Percentiles rank a stretch among this genome's conserved stretches.
Evolutionary conservation across 306 rosid species (phyloP).

Genomic region (Psophocarpus tetragonolobus): DNA sequence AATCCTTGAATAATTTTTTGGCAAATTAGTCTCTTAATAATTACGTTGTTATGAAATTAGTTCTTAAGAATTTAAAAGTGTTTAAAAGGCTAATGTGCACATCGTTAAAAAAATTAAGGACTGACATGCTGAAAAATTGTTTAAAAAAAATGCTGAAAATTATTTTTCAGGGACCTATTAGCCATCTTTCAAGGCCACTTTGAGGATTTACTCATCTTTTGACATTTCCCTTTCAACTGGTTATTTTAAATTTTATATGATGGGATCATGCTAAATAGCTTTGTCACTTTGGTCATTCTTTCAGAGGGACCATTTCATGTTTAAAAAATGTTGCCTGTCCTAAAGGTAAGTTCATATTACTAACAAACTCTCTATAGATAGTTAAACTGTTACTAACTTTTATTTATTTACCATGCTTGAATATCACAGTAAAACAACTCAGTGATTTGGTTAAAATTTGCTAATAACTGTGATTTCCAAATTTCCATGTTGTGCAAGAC

Average conservation of each 20-base stretch:
- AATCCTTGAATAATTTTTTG: no score
- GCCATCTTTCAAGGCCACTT: no score
- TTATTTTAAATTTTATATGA: neutral
- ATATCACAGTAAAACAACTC: neutral
- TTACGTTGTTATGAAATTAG: no score
- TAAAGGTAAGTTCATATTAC: neutral
- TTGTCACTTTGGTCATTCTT: neutral
- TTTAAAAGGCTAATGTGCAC: no score
- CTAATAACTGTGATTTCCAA: neutral
- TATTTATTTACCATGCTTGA: neutral
- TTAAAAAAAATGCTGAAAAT: no score
- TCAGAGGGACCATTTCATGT: neutral
- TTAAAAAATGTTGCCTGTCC: neutral
- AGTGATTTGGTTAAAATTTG: neutral
- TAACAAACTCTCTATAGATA: neutral
- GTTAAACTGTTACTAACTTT: neutral
- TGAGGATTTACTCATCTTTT: no score
- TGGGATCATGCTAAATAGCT: neutral
- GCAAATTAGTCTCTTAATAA: no score
- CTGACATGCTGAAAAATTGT: no score
- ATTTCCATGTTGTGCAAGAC: neutral
- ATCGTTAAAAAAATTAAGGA: no score
- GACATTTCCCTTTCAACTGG: neutral
- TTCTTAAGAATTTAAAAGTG: no score
- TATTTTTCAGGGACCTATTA: no score